These are phyloP conservation scores for Candida mesenterica DNA, from an alignment of 1,139 yeast species.

Conservation along the genomic window DNA sequence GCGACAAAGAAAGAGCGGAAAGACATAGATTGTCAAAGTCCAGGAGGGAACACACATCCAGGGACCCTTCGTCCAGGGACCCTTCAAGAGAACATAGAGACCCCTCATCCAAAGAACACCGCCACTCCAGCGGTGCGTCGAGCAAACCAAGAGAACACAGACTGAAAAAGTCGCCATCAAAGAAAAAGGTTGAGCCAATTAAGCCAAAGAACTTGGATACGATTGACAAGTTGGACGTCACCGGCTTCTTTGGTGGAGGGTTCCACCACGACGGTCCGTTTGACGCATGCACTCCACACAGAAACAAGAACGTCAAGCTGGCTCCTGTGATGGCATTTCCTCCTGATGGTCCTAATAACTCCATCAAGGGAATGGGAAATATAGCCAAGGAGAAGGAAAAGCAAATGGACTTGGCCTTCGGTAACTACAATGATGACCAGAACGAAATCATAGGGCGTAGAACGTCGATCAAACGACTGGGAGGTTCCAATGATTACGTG, in stretches of 20 bases:
- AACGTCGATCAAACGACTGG: conserved; percentile 14
- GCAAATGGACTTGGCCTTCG: conserved; percentile 62
- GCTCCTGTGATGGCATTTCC: conserved; percentile 98
- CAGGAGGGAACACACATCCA: conserved; percentile 1
- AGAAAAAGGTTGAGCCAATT: conserved; percentile 41
- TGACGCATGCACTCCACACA: conserved; percentile 96
- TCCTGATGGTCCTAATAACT: conserved; percentile 88
- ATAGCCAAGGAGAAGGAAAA: conserved; percentile 46
- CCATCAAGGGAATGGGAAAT: conserved; percentile 63
- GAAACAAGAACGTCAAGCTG: conserved; percentile 74
- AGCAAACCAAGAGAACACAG: conserved; percentile 6
- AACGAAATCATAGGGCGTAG: conserved; percentile 37
- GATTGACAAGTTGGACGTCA: conserved; percentile 91
- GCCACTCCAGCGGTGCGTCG: conserved; percentile 7
- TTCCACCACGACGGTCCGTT: conserved; percentile 99
- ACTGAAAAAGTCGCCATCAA: conserved; percentile 33
- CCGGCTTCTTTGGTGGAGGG: conserved; percentile 91
- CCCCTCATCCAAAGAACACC: conserved; percentile 10
- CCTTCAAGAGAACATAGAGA: conserved; percentile 8
- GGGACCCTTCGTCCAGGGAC: conserved; percentile 4
- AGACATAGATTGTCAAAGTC: background rate
- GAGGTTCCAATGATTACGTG: conserved; percentile 13
- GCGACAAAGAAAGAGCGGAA: conserved; percentile 5
- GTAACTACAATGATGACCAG: conserved; percentile 42
- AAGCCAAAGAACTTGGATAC: conserved; percentile 74